These are phyloP conservation scores for Cutaneotrichosporon sp. DNA, from an alignment of 1,284 basidiomycete genomes.

Conservation along the genomic window DNA sequence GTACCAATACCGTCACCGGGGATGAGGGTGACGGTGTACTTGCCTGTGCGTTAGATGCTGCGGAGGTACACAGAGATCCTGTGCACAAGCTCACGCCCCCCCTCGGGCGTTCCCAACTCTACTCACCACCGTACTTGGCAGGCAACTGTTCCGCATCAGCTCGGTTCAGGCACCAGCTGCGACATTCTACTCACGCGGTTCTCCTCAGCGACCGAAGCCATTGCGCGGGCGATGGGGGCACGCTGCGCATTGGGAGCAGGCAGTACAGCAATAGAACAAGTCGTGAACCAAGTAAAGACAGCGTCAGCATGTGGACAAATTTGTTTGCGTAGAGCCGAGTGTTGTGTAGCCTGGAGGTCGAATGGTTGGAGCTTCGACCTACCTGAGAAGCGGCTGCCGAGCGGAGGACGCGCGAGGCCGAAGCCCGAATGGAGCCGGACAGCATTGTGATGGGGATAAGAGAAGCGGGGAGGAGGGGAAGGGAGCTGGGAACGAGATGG, in stretches of 20 bases:
- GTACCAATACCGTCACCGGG: constrained; percentile 95
- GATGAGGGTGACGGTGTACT: constrained; percentile 73
- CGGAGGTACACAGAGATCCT: not conserved
- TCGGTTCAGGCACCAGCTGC: not conserved
- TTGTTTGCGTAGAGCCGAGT: constrained; percentile 9
- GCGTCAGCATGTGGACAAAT: constrained; percentile 13
- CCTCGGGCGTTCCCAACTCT: not conserved
- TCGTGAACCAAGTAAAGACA: not conserved
- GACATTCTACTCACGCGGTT: constrained; percentile 38
- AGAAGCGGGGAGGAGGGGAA: not conserved
- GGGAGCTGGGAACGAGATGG: constrained; percentile 2
- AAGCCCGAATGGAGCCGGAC: constrained; percentile 30
- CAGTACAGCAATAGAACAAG: not conserved
- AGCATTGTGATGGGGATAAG: constrained; percentile 25
- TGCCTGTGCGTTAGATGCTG: constrained; percentile 29
- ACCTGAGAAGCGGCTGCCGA: constrained; percentile 21
- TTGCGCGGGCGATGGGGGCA: constrained; percentile 31
- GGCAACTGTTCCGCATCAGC: constrained; percentile 57
- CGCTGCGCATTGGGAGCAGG: constrained; percentile 14
- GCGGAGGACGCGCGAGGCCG: constrained; percentile 28
- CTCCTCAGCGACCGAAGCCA: constrained; percentile 43
- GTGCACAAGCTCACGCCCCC: not conserved
- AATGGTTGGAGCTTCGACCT: not conserved
- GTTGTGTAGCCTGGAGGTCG: not conserved
- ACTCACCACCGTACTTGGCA: constrained; percentile 92